phyloP scores from a whole-genome alignment of 2,329 filamentous ascomycete species.

The Paraconiothyrium sp. region DNA sequence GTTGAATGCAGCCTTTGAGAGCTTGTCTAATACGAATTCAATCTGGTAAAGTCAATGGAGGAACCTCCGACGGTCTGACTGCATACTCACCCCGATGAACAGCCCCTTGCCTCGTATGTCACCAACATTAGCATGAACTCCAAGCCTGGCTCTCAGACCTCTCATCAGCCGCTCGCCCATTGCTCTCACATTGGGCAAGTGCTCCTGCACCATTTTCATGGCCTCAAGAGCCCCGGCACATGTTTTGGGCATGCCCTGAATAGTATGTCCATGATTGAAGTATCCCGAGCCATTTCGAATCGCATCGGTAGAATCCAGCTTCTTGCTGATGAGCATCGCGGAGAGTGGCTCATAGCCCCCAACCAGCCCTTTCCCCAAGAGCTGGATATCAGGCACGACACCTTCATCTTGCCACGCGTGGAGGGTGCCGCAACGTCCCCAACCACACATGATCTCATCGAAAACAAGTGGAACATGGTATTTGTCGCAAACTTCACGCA shows the following conservation, averaged over 20 bases:
- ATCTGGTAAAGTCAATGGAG: conserved; percentile 51
- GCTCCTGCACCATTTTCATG: conserved; percentile 65
- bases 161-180: conserved; percentile 63
- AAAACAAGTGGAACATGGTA: conserved; percentile 79
- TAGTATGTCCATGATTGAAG: conserved; percentile 71
- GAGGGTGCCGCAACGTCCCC: conserved; percentile 64
- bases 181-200: conserved; percentile 66
- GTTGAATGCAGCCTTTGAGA: conserved; percentile 64
- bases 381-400: conserved; percentile 71
- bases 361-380: conserved; percentile 72
- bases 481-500: conserved; percentile 73
- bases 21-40: conserved; percentile 67
- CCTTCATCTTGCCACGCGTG: conserved; percentile 71
- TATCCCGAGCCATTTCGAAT: conserved; percentile 56
- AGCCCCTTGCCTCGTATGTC: conserved; percentile 69
- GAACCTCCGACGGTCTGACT: neutral
- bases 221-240: conserved; percentile 72
- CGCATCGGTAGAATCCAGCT: conserved; percentile 57
- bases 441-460: conserved; percentile 80
- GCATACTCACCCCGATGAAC: conserved; percentile 63
- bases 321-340: conserved; percentile 64
- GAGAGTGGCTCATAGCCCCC: conserved; percentile 71
- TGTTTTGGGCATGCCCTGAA: conserved; percentile 68
- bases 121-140: conserved; percentile 62
- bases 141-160: conserved; percentile 56